phyloP scores from a whole-genome alignment of 2,329 filamentous ascomycete genomes.

The Zalaria obscura region DNA sequence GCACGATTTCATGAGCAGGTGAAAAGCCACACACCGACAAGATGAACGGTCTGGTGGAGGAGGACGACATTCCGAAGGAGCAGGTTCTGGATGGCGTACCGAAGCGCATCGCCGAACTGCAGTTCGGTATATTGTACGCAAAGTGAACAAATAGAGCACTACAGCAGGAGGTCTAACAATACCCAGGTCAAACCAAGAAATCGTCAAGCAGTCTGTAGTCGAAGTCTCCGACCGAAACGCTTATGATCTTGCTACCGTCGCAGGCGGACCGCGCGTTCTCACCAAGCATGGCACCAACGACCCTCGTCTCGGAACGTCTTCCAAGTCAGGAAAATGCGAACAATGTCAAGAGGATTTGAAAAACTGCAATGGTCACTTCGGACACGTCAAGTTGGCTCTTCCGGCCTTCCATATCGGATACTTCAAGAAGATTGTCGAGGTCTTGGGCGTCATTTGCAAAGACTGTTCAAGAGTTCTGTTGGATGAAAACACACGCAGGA shows the following conservation, averaged over 20 bases:
- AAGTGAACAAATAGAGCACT: slow-evolving; percentile 2
- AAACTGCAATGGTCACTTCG: slow-evolving; percentile 89
- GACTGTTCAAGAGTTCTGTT: slow-evolving; percentile 75
- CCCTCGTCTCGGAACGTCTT: slow-evolving; percentile 74
- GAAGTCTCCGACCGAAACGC: slow-evolving; percentile 89
- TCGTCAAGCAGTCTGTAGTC: slow-evolving; percentile 86
- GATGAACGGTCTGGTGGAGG: slow-evolving; percentile 1
- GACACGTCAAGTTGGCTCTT: slow-evolving; percentile 77
- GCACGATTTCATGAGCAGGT: slow-evolving; percentile 1
- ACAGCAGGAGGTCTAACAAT: slow-evolving; percentile 9
- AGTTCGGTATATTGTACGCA: slow-evolving; percentile 78
- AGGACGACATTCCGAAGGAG: slow-evolving; percentile 43
- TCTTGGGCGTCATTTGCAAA: slow-evolving; percentile 93
- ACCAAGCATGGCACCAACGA: slow-evolving; percentile 80
- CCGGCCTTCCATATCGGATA: slow-evolving; percentile 95
- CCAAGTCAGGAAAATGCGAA: slow-evolving; percentile 62
- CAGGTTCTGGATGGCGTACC: slow-evolving; percentile 81
- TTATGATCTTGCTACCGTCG: slow-evolving; percentile 59
- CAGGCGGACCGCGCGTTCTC: slow-evolving; percentile 47
- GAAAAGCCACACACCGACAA: slow-evolving; percentile 1
- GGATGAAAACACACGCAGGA: slow-evolving; percentile 62
- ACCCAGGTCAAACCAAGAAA: slow-evolving; percentile 71
- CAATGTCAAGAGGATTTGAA: slow-evolving; percentile 74
- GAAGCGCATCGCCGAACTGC: slow-evolving; percentile 83
- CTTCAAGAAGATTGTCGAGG: slow-evolving; percentile 80